These are phyloP conservation scores for Ogataea polymorpha DNA, from an alignment of 805 yeast genomes.

Conservation along the genomic window DNA sequence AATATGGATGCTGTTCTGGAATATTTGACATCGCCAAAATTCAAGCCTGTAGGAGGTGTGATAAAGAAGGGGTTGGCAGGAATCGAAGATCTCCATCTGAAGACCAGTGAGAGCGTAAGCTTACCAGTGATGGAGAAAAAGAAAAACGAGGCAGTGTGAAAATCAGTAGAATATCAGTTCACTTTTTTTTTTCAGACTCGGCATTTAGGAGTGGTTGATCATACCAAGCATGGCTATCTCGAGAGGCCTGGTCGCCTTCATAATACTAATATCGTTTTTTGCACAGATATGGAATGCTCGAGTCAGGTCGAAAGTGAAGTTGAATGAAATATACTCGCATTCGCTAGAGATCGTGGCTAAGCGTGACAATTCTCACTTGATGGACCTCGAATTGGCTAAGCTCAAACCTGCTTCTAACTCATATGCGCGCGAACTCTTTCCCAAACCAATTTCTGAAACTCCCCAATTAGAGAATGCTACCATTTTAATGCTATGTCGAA, in stretches of 20 bases:
- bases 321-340: slow-evolving; percentile 11
- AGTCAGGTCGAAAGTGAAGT: slow-evolving; percentile 2
- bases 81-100: slow-evolving; percentile 53
- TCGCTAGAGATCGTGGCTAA: slow-evolving; percentile 8
- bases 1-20: slow-evolving; percentile 51
- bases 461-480: slow-evolving; percentile 73
- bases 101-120: slow-evolving; percentile 64
- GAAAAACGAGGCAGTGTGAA: slow-evolving; percentile 6
- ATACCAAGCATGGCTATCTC: neutral
- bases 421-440: slow-evolving; percentile 31
- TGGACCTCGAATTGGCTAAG: slow-evolving; percentile 15
- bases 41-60: slow-evolving; percentile 58
- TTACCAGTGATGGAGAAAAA: slow-evolving; percentile 44
- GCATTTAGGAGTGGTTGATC: neutral
- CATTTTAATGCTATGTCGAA: slow-evolving; percentile 81
- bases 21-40: slow-evolving; percentile 44
- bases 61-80: slow-evolving; percentile 41
- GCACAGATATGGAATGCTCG: neutral
- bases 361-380: slow-evolving; percentile 13
- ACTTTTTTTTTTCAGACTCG: neutral
- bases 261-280: neutral
- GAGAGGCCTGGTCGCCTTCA: neutral
- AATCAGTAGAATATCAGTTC: neutral
- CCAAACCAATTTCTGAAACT: slow-evolving; percentile 13
- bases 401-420: slow-evolving; percentile 40